Percentiles rank a stretch among this genome's conserved stretches.
Evolutionary conservation across 2,329 filamentous ascomycete genomes (phyloP).

Genomic region (Hortaea werneckii): DNA sequence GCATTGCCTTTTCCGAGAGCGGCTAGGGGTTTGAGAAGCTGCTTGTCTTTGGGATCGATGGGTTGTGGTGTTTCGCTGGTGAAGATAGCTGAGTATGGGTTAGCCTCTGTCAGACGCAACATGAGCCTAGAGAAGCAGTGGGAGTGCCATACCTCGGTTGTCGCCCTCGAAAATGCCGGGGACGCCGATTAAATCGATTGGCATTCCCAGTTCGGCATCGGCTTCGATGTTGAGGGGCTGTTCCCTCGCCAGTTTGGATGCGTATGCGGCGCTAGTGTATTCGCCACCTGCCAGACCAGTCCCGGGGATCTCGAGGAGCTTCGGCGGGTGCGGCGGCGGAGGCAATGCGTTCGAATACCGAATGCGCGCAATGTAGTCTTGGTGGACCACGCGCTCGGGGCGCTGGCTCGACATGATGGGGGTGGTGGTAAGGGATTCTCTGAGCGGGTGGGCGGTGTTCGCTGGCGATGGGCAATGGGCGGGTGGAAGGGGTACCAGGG

Average conservation of each 20-base stretch:
- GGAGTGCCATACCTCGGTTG: constrained; percentile 61
- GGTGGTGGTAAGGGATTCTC: not conserved
- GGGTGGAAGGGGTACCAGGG: too few species aligned
- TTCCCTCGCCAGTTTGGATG: constrained; percentile 76
- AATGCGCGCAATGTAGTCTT: constrained; percentile 95
- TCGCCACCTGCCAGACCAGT: constrained; percentile 76
- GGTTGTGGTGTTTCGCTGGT: constrained; percentile 60
- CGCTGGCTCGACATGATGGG: constrained; percentile 19
- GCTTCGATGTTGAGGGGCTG: constrained; percentile 94
- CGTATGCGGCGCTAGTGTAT: constrained; percentile 85
- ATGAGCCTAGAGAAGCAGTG: too few species aligned
- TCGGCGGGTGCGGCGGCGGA: constrained; percentile 86
- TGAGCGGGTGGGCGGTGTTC: not conserved
- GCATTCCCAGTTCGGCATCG: constrained; percentile 96
- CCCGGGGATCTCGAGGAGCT: constrained; percentile 93
- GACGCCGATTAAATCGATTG: constrained; percentile 87
- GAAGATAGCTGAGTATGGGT: constrained; percentile 35
- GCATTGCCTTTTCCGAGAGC: constrained; percentile 76
- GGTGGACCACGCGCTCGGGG: constrained; percentile 48
- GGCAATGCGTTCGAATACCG: constrained; percentile 93
- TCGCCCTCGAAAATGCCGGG: constrained; percentile 91
- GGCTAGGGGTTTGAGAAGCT: constrained; percentile 71
- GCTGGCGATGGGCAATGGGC: too few species aligned
- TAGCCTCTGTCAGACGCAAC: too few species aligned
- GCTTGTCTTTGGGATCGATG: constrained; percentile 73